Percentiles rank a stretch among this genome's conserved stretches.
Conservation (phyloP, 495 filamentous ascomycete species). For the Neurospora terricola region DNA sequence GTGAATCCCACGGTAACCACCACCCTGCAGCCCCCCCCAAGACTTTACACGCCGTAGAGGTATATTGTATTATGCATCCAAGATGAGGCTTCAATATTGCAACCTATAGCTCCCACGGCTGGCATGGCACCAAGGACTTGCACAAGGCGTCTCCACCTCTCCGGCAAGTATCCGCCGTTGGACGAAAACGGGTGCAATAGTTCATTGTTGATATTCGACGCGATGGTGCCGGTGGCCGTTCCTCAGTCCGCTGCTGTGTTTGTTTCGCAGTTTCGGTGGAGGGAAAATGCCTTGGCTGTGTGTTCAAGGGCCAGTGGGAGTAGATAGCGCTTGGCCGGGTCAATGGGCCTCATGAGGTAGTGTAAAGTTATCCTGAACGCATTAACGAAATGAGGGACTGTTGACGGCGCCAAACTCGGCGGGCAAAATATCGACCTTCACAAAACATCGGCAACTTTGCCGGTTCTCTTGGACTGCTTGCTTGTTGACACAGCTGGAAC, state of each 20-base stretch:
- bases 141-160: constrained; percentile 1
- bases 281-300: neutral
- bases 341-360: neutral
- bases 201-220: neutral
- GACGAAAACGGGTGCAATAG: neutral
- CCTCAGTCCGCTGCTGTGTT: neutral
- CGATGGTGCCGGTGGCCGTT: neutral
- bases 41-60: neutral
- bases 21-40: neutral
- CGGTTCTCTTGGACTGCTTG: neutral
- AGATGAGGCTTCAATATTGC: neutral
- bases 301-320: neutral
- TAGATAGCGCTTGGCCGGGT: neutral
- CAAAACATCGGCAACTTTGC: neutral
- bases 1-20: neutral
- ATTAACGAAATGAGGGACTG: neutral
- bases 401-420: neutral
- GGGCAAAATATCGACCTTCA: neutral
- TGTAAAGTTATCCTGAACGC: neutral
- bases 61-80: neutral
- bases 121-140: constrained; percentile 4
- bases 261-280: neutral
- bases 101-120: neutral
- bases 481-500: neutral
- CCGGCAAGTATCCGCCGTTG: neutral